Percentiles rank a stretch among this genome's conserved stretches.
These are phyloP conservation scores for Geotrichum klebahnii DNA, from an alignment of 1,139 yeast species.

Conservation along the genomic window DNA sequence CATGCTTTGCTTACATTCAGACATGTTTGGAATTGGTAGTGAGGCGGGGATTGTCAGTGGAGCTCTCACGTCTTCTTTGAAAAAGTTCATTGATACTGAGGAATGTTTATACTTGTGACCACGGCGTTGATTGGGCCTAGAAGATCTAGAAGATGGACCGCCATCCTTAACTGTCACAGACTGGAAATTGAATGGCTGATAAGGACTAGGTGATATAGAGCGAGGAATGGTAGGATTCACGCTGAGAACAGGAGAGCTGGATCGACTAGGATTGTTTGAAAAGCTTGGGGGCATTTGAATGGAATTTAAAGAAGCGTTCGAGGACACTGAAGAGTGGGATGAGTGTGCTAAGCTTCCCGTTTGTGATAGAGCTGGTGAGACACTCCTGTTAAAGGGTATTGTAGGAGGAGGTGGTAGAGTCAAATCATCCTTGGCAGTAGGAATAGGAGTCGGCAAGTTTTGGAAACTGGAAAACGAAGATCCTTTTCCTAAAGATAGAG, in stretches of 20 bases:
- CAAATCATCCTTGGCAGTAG: background rate
- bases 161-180: conserved; percentile 31
- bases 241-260: background rate
- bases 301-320: background rate
- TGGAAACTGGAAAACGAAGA: background rate
- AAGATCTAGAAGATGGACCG: conserved; percentile 8
- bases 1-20: conserved; percentile 58
- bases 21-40: conserved; percentile 69
- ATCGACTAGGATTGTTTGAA: background rate
- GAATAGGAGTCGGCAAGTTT: background rate
- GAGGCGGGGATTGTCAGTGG: conserved; percentile 71
- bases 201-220: background rate
- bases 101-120: conserved; percentile 96
- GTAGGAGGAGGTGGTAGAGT: conserved; percentile 2
- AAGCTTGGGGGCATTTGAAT: background rate
- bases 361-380: background rate
- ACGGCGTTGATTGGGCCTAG: conserved; percentile 55
- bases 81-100: conserved; percentile 93
- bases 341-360: background rate
- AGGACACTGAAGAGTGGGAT: conserved; percentile 1
- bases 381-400: background rate
- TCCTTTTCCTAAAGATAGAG: background rate
- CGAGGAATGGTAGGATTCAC: background rate
- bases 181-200: conserved; percentile 32
- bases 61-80: conserved; percentile 81